Percentiles rank a stretch among this genome's conserved stretches.
Conservation (phyloP, 75 land plant species). For the Sequoiadendron giganteum region DNA sequence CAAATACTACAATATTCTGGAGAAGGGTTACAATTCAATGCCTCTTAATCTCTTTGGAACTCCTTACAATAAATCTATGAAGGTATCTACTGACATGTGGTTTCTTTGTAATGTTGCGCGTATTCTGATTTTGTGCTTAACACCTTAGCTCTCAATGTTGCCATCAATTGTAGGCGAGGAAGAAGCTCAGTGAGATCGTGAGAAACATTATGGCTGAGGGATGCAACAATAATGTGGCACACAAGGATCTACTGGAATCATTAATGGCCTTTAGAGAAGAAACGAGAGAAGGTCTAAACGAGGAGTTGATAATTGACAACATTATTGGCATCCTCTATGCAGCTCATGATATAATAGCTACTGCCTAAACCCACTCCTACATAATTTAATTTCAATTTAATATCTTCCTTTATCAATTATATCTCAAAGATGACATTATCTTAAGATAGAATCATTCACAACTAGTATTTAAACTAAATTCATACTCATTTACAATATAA, state of each 20-base stretch:
- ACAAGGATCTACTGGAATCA: constrained; percentile 54
- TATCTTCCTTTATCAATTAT: too few species aligned
- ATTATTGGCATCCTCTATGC: constrained; percentile 78
- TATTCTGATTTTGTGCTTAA: too few species aligned
- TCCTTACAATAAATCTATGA: constrained; percentile 20
- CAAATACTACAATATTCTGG: constrained; percentile 14
- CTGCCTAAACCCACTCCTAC: too few species aligned
- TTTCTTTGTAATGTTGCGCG: too few species aligned
- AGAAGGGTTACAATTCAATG: constrained; percentile 35
- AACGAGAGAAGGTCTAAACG: constrained; percentile 44
- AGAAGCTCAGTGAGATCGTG: constrained; percentile 48
- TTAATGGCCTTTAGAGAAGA: constrained; percentile 58
- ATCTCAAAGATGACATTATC: too few species aligned
- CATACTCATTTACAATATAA: too few species aligned
- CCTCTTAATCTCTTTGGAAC: constrained; percentile 26
- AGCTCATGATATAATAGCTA: constrained; percentile 73
- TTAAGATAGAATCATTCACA: too few species aligned
- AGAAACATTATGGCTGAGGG: constrained; percentile 42
- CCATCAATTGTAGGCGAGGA: constrained; percentile 51
- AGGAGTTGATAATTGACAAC: constrained; percentile 84
- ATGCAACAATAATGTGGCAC: constrained; percentile 19
- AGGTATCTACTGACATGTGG: constrained; percentile 6
- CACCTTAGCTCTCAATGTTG: too few species aligned
- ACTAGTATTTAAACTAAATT: too few species aligned
- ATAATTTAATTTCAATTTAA: too few species aligned